Base-by-base conservation (phyloP, 2,329 filamentous ascomycete genomes). In the Coniochaeta pulveracea region DNA sequence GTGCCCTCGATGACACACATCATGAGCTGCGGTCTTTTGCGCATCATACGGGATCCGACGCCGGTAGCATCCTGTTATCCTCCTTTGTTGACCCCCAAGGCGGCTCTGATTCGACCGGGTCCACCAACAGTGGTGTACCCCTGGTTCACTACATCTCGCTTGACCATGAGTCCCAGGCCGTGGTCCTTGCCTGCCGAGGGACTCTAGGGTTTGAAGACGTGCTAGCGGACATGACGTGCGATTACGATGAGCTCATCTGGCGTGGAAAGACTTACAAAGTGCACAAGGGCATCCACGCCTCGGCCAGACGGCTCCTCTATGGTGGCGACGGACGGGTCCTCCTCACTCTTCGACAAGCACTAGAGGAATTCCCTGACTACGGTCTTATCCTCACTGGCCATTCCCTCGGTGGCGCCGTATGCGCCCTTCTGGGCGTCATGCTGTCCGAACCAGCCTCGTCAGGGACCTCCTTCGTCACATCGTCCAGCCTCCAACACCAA, bases 141-240 rank as follows among this genome's bases (percentile, higher is more conserved):
- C 61, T 85, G 12, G 78, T 84, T 3, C 80, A 85, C 51, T 85
- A 82, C 43, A 71, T 85, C 22, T 76, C 76, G 2, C 57, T 85
- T 1, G 80, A 85, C 43, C 76, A 81, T 46, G 73, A 78, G 33
- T 78, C 78, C 2, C 78, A 76, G 45, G 78, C 80, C 1, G 73
- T 85, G 0, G 78, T 85, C 0, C 58, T 85, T n/a, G 76, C 78
- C 2, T 80, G 80, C 33, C 69, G 80, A 23, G 80, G 80, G 2
- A 85, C 80, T 0, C 61, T 82, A 24, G 80, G 80, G 0, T 83
- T 84, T 39, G 79, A 84, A 45, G 80, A 85, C 47, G 71, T 84
- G 16, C 56, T 85, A 22, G 78, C 78, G 1, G 80, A 84, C 46
- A 72, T 84, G 68, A 78, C 78, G 19, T 84, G 79, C 51, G 79